Conservation (phyloP, 1,139 yeast genomes). For the Candida tropicalis region DNA sequence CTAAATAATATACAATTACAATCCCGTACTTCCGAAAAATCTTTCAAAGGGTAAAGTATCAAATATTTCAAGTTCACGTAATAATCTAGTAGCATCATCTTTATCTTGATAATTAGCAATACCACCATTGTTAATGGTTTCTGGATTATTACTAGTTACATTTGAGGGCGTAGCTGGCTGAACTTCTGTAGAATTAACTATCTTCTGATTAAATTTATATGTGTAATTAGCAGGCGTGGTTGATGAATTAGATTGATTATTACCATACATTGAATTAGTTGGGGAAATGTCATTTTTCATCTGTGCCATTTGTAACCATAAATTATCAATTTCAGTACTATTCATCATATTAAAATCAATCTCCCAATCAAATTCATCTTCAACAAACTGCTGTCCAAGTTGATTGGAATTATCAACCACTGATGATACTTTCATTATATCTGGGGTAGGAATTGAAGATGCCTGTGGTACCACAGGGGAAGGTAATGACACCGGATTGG, state of each 20-base stretch:
- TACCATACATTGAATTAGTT: too few species aligned
- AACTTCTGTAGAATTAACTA: background rate
- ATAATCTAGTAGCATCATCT: too few species aligned
- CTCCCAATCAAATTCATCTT: conserved; percentile 18
- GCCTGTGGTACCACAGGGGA: too few species aligned
- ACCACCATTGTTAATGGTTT: too few species aligned
- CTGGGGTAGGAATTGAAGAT: background rate
- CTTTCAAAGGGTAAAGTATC: background rate
- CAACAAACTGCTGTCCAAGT: conserved; percentile 4
- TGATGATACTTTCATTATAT: background rate
- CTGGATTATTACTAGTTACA: too few species aligned
- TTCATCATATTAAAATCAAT: conserved; percentile 23
- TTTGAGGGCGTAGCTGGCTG: too few species aligned
- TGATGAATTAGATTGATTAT: background rate
- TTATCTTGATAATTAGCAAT: too few species aligned
- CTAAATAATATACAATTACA: too few species aligned
- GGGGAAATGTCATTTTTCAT: conserved; percentile 21
- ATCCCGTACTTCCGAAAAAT: too few species aligned
- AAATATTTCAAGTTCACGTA: too few species aligned
- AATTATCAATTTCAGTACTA: conserved; percentile 37
- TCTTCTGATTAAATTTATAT: background rate
- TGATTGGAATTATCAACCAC: conserved; percentile 3
- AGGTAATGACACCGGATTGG: background rate
- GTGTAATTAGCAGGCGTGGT: too few species aligned
- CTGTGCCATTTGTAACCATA: conserved; percentile 39